Evolutionary conservation across 129 eudicot genomes (phyloP).

Genomic region (Flaveria linearis): DNA sequence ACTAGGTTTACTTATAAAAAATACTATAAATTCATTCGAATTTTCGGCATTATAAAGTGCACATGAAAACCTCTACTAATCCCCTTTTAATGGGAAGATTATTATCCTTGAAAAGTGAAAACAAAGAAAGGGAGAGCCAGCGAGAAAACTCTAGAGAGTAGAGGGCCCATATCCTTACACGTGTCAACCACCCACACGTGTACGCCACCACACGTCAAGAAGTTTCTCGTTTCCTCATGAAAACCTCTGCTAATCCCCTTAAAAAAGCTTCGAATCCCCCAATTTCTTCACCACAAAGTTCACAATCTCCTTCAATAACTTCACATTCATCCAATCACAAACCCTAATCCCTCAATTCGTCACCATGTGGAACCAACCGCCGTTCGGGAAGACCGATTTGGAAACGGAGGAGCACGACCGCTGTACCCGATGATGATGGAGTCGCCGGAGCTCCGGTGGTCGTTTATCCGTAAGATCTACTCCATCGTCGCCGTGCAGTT

Average conservation of each 20-base stretch:
- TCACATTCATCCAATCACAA: neutral
- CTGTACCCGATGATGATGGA: slow-evolving; percentile 76
- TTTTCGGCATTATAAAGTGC: too few species aligned
- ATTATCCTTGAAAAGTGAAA: too few species aligned
- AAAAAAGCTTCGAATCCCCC: slow-evolving; percentile 4
- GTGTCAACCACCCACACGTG: slow-evolving; percentile 27
- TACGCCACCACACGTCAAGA: slow-evolving; percentile 18
- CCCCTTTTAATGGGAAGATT: too few species aligned
- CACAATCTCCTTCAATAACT: neutral
- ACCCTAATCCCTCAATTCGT: slow-evolving; percentile 6
- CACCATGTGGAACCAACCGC: slow-evolving; percentile 57
- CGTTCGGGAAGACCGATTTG: slow-evolving; percentile 53
- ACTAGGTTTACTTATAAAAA: too few species aligned
- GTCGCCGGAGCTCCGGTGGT: slow-evolving; percentile 77
- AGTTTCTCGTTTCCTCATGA: slow-evolving; percentile 24
- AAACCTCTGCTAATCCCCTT: slow-evolving; percentile 1
- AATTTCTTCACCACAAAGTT: slow-evolving; percentile 10
- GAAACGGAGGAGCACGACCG: slow-evolving; percentile 43
- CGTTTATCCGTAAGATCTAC: slow-evolving; percentile 71
- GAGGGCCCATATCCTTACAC: neutral
- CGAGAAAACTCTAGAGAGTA: slow-evolving; percentile 22
- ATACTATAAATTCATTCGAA: too few species aligned
- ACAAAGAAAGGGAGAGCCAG: neutral
- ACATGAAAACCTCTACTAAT: too few species aligned
- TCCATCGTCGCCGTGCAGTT: slow-evolving; percentile 62